A percentile compares a stretch with the other conserved stretches of the same genome.
phyloP scores from a whole-genome alignment of 306 rosid genomes.

The Hylodesmum podocarpum region DNA sequence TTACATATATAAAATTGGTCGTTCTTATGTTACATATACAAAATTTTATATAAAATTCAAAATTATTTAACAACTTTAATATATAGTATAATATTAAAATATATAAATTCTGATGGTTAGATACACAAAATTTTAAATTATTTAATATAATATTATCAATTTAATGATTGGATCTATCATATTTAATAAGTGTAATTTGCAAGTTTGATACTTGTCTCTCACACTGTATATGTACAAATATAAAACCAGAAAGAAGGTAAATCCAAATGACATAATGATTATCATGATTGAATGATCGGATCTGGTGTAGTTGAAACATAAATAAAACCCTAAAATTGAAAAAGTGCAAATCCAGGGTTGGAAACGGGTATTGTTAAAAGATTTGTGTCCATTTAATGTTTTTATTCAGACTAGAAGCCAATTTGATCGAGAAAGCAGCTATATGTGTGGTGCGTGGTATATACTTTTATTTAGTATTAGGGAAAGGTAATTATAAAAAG shows the following conservation, averaged over 20 bases:
- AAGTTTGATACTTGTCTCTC: too few species aligned
- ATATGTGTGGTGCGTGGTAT: background rate
- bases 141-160: too few species aligned
- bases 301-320: background rate
- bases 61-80: too few species aligned
- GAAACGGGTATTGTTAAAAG: background rate
- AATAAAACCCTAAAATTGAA: conserved; percentile 10
- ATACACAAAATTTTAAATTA: too few species aligned
- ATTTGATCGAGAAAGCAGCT: background rate
- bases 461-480: background rate
- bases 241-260: background rate
- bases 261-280: background rate
- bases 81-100: too few species aligned
- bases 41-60: too few species aligned
- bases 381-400: background rate
- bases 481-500: conserved; percentile 34
- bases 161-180: too few species aligned
- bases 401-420: conserved; percentile 16
- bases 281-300: background rate
- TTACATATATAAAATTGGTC: too few species aligned
- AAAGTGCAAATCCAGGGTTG: conserved; percentile 6
- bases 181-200: too few species aligned
- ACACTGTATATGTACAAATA: background rate
- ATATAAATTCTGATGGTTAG: too few species aligned
- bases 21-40: too few species aligned